A percentile compares a stretch with the other conserved stretches of the same genome.
These are phyloP conservation scores for Mediolabrus comicus DNA, from an alignment of 108 stramenopile species.

Conservation along the genomic window DNA sequence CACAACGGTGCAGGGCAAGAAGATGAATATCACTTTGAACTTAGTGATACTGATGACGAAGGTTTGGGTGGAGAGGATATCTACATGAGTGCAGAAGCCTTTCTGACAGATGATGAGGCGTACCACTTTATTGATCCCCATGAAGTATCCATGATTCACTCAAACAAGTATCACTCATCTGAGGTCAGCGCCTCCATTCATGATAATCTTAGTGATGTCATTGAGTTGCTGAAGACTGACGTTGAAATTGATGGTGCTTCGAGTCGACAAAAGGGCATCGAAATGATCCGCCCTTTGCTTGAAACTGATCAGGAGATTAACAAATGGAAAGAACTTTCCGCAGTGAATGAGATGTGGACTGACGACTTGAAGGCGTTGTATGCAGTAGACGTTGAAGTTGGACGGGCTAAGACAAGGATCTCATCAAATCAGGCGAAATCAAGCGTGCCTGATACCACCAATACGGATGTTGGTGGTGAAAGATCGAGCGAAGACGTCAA, in stretches of 20 bases:
- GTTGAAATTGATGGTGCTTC: constrained; percentile 39
- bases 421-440: not conserved
- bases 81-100: constrained; percentile 13
- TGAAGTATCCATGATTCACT: constrained; percentile 9
- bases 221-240: constrained; percentile 33
- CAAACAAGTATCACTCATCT: constrained; percentile 13
- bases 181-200: constrained; percentile 3
- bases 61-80: constrained; percentile 10
- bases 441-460: not conserved
- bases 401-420: constrained; percentile 11
- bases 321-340: constrained; percentile 3
- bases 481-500: constrained; percentile 9
- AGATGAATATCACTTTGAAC: constrained; percentile 12
- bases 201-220: constrained; percentile 39
- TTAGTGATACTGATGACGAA: constrained; percentile 1
- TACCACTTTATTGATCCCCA: constrained; percentile 36
- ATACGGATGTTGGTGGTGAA: not conserved
- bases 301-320: constrained; percentile 27
- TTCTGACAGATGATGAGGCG: constrained; percentile 4
- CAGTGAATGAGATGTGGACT: constrained; percentile 9
- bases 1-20: not conserved
- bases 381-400: constrained; percentile 34
- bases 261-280: constrained; percentile 19
- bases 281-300: constrained; percentile 23
- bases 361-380: constrained; percentile 34